These are phyloP conservation scores for Stagonosporopsis tanaceti DNA, from an alignment of 2,329 filamentous ascomycete species.

Conservation along the genomic window DNA sequence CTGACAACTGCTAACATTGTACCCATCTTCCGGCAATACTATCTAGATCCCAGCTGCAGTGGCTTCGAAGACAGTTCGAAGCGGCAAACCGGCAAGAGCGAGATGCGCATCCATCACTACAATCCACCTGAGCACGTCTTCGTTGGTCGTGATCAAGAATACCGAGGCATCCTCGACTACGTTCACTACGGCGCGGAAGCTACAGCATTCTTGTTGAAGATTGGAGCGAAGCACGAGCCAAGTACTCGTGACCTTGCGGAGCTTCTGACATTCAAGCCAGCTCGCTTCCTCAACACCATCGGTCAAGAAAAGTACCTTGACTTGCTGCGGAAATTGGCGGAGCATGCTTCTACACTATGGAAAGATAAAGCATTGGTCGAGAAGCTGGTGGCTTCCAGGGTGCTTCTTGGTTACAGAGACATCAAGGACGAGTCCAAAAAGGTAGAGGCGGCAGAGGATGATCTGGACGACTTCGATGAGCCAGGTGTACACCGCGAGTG, in stretches of 20 bases:
- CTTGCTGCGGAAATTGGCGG: slow-evolving; percentile 80
- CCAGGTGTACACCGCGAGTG: slow-evolving; percentile 70
- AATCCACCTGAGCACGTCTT: slow-evolving; percentile 79
- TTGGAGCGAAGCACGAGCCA: slow-evolving; percentile 90
- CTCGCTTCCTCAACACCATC: slow-evolving; percentile 79
- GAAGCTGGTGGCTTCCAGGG: slow-evolving; percentile 76
- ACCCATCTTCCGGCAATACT: slow-evolving; percentile 47
- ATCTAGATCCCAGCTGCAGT: slow-evolving; percentile 38
- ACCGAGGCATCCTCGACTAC: slow-evolving; percentile 94
- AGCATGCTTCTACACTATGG: slow-evolving; percentile 73
- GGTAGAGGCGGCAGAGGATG: slow-evolving; percentile 47
- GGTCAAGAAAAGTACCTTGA: slow-evolving; percentile 87
- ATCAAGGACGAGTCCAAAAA: slow-evolving; percentile 63
- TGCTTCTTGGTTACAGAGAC: slow-evolving; percentile 85
- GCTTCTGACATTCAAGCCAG: slow-evolving; percentile 84
- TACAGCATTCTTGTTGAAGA: slow-evolving; percentile 86
- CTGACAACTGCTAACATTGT: slow-evolving; percentile 48
- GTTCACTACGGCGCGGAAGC: slow-evolving; percentile 90
- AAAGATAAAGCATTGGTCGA: slow-evolving; percentile 80
- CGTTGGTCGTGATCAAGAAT: slow-evolving; percentile 75
- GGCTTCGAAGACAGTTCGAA: slow-evolving; percentile 46
- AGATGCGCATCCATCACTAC: slow-evolving; percentile 57
- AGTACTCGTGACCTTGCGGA: slow-evolving; percentile 84
- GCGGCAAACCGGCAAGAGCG: slow-evolving; percentile 42
- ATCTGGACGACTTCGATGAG: slow-evolving; percentile 57